Evolutionary conservation across 441 rosid species (phyloP).

Genomic region (Gossypium gossypioides): DNA sequence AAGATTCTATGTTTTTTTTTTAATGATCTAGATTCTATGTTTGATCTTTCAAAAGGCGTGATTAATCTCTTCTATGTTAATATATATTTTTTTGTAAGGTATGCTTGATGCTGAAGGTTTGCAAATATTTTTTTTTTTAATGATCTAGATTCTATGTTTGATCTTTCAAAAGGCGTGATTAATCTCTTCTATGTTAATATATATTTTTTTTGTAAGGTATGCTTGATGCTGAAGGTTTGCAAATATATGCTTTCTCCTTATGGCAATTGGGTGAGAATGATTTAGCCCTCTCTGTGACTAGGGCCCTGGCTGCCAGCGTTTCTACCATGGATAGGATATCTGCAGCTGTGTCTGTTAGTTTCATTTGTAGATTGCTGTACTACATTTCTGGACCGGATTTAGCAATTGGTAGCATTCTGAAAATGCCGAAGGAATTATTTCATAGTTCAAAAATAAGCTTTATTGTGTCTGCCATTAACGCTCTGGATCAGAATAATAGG

Average conservation of each 20-base stretch:
- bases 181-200: not conserved
- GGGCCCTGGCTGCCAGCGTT: conserved; percentile 50
- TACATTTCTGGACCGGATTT: conserved; percentile 65
- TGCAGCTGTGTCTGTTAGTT: conserved; percentile 58
- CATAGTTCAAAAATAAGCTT: conserved; percentile 63
- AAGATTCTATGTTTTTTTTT: not conserved
- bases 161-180: not conserved
- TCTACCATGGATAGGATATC: conserved; percentile 48
- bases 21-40: not conserved
- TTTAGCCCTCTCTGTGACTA: conserved; percentile 50
- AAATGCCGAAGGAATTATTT: conserved; percentile 63
- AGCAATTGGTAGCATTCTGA: conserved; percentile 56
- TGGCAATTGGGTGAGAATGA: conserved; percentile 74
- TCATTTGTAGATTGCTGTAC: conserved; percentile 72
- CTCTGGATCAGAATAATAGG: conserved; percentile 62
- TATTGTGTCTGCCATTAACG: conserved; percentile 58
- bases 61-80: not conserved
- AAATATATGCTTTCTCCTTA: conserved; percentile 70
- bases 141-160: not conserved
- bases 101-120: conserved; percentile 61
- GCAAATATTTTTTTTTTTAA: conserved; percentile 35
- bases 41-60: not conserved
- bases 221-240: conserved; percentile 66
- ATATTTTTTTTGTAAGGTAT: conserved; percentile 32
- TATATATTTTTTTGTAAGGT: conserved; percentile 27